Percentiles rank a stretch among this genome's conserved stretches.
Conservation (phyloP, 768 basidiomycete species). For the Leccinum ochraceum region DNA sequence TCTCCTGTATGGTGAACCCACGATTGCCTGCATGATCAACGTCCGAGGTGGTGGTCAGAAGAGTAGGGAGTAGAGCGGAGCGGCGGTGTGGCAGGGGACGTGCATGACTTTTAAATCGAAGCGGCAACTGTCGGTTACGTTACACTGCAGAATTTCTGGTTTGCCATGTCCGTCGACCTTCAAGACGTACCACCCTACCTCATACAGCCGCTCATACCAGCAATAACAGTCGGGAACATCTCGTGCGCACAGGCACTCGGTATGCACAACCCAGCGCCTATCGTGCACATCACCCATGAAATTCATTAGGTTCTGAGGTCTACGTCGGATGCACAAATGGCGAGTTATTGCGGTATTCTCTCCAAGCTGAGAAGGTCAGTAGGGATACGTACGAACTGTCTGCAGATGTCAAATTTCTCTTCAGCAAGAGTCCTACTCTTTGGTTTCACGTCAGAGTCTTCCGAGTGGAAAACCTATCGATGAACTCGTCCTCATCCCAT, state of each 20-base stretch:
- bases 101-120: constrained; percentile 21
- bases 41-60: not conserved
- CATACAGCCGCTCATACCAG: constrained; percentile 48
- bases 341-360: constrained; percentile 75
- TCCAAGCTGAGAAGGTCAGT: constrained; percentile 60
- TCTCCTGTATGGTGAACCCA: constrained; percentile 19
- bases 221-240: constrained; percentile 29
- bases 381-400: not conserved
- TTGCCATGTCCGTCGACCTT: constrained; percentile 32
- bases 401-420: constrained; percentile 3
- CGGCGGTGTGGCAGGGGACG: constrained; percentile 3
- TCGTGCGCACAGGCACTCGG: constrained; percentile 60
- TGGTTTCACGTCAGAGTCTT: constrained; percentile 69
- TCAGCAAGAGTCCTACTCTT: constrained; percentile 60
- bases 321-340: constrained; percentile 88
- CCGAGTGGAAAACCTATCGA: constrained; percentile 73
- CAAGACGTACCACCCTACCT: constrained; percentile 62
- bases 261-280: constrained; percentile 23
- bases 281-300: constrained; percentile 7
- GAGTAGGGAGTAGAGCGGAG: constrained; percentile 9
- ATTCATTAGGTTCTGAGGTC: constrained; percentile 67
- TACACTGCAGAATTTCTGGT: constrained; percentile 36
- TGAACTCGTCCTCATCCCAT: constrained; percentile 77
- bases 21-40: constrained; percentile 16
- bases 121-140: constrained; percentile 5